Evolutionary conservation across 306 rosid genomes (phyloP).

Genomic region (Senna tora): DNA sequence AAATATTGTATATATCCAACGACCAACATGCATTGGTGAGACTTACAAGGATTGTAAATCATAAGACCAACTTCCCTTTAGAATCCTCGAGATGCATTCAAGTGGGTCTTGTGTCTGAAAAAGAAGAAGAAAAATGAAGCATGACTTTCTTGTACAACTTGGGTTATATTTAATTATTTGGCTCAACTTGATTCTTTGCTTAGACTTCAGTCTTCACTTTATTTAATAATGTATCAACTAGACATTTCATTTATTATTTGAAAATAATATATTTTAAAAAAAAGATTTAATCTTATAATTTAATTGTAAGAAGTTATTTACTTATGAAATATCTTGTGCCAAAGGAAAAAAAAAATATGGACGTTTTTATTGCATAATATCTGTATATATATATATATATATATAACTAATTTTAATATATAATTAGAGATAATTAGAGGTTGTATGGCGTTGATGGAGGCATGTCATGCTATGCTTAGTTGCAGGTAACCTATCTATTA

Average conservation of each 20-base stretch:
- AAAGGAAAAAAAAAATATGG: too few relatives aligned
- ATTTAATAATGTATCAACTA: background rate
- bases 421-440: too few relatives aligned
- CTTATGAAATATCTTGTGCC: too few relatives aligned
- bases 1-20: background rate
- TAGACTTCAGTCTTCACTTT: background rate
- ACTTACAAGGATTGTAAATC: background rate
- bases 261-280: too few relatives aligned
- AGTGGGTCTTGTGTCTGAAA: background rate
- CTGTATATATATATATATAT: too few relatives aligned
- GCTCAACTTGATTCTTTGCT: background rate
- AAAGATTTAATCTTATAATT: too few relatives aligned
- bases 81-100: background rate
- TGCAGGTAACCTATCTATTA: conserved; percentile 39
- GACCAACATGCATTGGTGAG: too few relatives aligned
- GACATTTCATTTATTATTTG: too few relatives aligned
- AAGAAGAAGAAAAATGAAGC: background rate
- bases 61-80: background rate
- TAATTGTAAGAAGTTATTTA: too few relatives aligned
- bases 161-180: background rate
- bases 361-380: too few relatives aligned
- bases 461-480: conserved; percentile 14
- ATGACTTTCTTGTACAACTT: background rate
- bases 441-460: conserved; percentile 32
- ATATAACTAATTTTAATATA: too few relatives aligned